phyloP scores from a whole-genome alignment of 306 rosid species.

The Vicia sativa region DNA sequence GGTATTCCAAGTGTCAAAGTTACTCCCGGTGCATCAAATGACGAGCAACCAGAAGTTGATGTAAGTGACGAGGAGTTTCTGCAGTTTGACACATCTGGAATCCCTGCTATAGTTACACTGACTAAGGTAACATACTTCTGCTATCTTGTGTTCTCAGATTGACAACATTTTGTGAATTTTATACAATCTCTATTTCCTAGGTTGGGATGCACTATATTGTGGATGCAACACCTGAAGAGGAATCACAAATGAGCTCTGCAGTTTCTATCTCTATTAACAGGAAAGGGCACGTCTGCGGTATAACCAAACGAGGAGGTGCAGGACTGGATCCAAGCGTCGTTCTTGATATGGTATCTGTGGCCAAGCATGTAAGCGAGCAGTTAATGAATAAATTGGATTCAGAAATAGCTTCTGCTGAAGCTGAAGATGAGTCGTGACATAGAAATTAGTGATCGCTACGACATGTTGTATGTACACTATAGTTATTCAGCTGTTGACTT shows the following conservation, averaged over 20 bases:
- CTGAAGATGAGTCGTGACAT: constrained; percentile 61
- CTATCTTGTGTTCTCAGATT: constrained; percentile 15
- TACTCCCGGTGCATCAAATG: constrained; percentile 55
- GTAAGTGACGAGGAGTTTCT: constrained; percentile 85
- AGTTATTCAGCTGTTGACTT: background rate
- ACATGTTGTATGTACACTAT: constrained; percentile 23
- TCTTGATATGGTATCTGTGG: constrained; percentile 87
- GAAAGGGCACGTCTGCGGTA: constrained; percentile 71
- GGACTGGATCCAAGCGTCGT: constrained; percentile 82
- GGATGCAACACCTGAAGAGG: constrained; percentile 88
- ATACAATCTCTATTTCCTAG: constrained; percentile 42
- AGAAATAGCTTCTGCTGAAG: constrained; percentile 85
- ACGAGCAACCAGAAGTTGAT: constrained; percentile 76
- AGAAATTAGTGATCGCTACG: constrained; percentile 19
- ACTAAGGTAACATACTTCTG: constrained; percentile 60
- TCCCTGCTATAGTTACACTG: constrained; percentile 82
- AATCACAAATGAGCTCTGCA: constrained; percentile 87
- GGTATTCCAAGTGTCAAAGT: constrained; percentile 86
- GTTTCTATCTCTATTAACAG: constrained; percentile 73
- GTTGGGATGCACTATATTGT: constrained; percentile 81
- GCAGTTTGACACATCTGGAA: constrained; percentile 81
- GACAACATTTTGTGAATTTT: constrained; percentile 14
- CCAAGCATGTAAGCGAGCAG: constrained; percentile 73
- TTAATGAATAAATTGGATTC: constrained; percentile 70
- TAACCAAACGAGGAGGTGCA: constrained; percentile 81